Conservation (phyloP, 805 yeast genomes). For the Yamadazyma kitorensis region DNA sequence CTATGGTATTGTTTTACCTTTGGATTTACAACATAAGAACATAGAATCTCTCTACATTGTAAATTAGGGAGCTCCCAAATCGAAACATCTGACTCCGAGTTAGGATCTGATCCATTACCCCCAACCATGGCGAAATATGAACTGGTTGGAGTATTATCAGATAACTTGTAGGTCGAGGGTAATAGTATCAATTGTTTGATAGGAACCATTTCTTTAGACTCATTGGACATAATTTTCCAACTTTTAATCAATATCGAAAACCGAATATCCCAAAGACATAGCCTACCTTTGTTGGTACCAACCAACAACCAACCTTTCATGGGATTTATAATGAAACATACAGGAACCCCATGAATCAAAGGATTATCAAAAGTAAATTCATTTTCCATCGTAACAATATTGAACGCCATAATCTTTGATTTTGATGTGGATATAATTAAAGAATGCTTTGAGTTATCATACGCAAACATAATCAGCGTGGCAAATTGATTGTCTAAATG, state of each 20-base stretch:
- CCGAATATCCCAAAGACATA: conserved; percentile 80
- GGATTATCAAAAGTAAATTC: conserved; percentile 49
- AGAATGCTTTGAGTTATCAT: conserved; percentile 15
- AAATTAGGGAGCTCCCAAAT: conserved; percentile 74
- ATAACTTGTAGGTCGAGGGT: conserved; percentile 4
- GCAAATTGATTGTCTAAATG: conserved; percentile 26
- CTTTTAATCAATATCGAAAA: conserved; percentile 58
- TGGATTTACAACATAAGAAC: conserved; percentile 7
- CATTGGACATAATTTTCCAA: conserved; percentile 51
- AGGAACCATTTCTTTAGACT: conserved; percentile 11
- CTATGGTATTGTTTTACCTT: conserved; percentile 19
- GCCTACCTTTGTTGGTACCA: conserved; percentile 73
- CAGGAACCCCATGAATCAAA: conserved; percentile 61
- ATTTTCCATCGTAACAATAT: conserved; percentile 54
- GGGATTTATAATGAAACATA: conserved; percentile 55
- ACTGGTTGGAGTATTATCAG: conserved; percentile 1
- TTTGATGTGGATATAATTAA: conserved; percentile 53
- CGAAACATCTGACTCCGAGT: conserved; percentile 54
- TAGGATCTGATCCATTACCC: conserved; percentile 49
- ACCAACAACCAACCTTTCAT: conserved; percentile 60
- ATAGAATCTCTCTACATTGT: conserved; percentile 46
- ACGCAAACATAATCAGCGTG: conserved; percentile 5
- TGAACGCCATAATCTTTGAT: conserved; percentile 51
- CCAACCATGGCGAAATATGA: conserved; percentile 22
- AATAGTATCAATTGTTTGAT: conserved; percentile 10